Evolutionary conservation across 78 protist genomes (phyloP).

Genomic region (Dictyostelium brefeldianum): DNA sequence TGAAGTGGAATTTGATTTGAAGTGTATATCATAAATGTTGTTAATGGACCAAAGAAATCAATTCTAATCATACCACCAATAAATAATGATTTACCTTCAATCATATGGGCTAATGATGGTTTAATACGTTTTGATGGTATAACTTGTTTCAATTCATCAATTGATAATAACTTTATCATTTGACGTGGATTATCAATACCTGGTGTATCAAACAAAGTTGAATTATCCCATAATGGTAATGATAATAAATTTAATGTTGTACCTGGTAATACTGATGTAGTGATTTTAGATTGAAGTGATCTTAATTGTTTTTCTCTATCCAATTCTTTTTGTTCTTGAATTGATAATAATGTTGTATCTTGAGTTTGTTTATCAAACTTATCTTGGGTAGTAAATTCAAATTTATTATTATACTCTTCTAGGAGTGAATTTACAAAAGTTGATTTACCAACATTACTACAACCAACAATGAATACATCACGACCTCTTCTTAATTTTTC

Average conservation of each 20-base stretch:
- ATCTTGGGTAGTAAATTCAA: not conserved
- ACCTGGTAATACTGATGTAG: conserved; percentile 74
- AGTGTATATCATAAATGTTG: conserved; percentile 48
- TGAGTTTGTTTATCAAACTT: not conserved
- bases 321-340: conserved; percentile 3
- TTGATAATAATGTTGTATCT: not conserved
- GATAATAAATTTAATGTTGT: conserved; percentile 73
- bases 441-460: conserved; percentile 73
- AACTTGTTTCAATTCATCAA: conserved; percentile 50
- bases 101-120: conserved; percentile 56
- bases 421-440: conserved; percentile 62
- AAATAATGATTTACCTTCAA: conserved; percentile 35
- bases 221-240: conserved; percentile 71
- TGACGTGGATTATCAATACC: conserved; percentile 73
- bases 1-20: conserved; percentile 40
- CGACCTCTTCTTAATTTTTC: conserved; percentile 48
- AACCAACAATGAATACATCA: conserved; percentile 80
- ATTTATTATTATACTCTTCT: conserved; percentile 31
- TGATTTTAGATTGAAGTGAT: not conserved
- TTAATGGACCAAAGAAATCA: conserved; percentile 45
- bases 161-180: conserved; percentile 34
- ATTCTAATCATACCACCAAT: conserved; percentile 75
- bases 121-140: conserved; percentile 55
- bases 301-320: conserved; percentile 11
- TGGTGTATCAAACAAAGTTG: conserved; percentile 75